Base-by-base conservation (phyloP, 345 rosid species). In the Dipteronia sinensis region DNA sequence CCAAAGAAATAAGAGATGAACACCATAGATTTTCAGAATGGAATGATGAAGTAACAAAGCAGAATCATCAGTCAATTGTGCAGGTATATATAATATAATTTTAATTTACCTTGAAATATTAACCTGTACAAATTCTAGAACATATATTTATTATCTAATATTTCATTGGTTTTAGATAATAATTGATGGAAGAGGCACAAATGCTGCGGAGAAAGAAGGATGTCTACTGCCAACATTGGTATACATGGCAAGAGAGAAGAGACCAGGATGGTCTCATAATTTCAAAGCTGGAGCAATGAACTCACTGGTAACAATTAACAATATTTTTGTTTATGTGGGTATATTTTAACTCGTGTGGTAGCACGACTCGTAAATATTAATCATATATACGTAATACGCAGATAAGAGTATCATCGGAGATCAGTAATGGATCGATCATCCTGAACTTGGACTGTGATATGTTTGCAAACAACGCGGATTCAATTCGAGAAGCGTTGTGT, bases 251-350 rank as follows among this genome's bases (percentile, higher is more conserved):
- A 67, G 88, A 44, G 89, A 88, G 47, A 88, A 88, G 78, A 83
- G 87, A 65, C 85, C 85, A 0, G 78, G 81, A 17, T 80, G 62
- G 44, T 80, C 72, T 74, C 91, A 88, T 65, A 73, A 88, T 72
- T 86, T 84, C 77, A 88, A 88, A 78, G 89, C 91, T 11, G 91
- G 91, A 70, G 88, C 91, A 16, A 61, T 84, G 79, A 88, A 88
- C 73, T 83, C 91, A 10, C 42, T 88, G 86, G 91, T 88, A 62
- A 6, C 15, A 53, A 53, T 15, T 16, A 53, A 53, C 58, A 49
- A 49, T 49, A 49, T 49, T 42, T 34, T 34, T 34, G 46, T 42
- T 49, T 13, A 49, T n/a, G n/a, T n/a, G n/a, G n/a, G n/a, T n/a
- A n/a, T n/a, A n/a, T n/a, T n/a, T n/a, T n/a, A 34, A 42, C 46